Conservation (phyloP, 1,284 basidiomycete species). For the Leccinum discolor region DNA sequence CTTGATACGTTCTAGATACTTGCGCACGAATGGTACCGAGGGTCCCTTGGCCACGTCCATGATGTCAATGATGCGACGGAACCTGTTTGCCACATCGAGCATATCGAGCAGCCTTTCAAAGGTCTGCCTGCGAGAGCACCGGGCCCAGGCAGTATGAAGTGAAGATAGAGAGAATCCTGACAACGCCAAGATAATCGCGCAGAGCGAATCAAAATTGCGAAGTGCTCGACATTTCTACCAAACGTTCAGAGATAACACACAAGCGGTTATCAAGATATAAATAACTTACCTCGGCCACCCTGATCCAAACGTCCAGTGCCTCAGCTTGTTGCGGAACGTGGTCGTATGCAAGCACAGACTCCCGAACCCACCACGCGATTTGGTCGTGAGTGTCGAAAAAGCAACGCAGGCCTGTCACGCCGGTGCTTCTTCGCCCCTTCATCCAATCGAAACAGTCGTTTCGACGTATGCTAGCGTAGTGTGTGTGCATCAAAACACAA, state of each 20-base stretch:
- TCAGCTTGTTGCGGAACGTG: constrained; percentile 53
- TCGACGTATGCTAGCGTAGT: constrained; percentile 59
- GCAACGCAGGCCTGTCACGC: constrained; percentile 45
- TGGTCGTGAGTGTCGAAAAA: constrained; percentile 66
- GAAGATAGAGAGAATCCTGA: constrained; percentile 58
- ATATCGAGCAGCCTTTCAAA: constrained; percentile 54
- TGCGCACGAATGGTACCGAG: constrained; percentile 66
- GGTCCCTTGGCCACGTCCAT: constrained; percentile 55
- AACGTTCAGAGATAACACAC: background rate
- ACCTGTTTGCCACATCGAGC: constrained; percentile 60
- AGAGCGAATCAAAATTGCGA: constrained; percentile 70
- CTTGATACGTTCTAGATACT: constrained; percentile 62
- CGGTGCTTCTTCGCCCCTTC: constrained; percentile 39
- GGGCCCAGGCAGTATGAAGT: constrained; percentile 69
- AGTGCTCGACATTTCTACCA: constrained; percentile 63
- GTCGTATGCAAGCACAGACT: constrained; percentile 55
- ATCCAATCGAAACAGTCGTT: constrained; percentile 64
- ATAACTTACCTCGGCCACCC: constrained; percentile 63
- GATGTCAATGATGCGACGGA: constrained; percentile 55
- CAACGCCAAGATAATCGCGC: constrained; percentile 64
- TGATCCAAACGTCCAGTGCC: constrained; percentile 74
- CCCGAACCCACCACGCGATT: constrained; percentile 66
- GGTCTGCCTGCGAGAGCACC: constrained; percentile 49
- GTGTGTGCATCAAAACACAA: constrained; percentile 54
- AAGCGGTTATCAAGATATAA: constrained; percentile 19